Evolutionary conservation across 768 basidiomycete species (phyloP).

Genomic region (Naematelia aurantialba): DNA sequence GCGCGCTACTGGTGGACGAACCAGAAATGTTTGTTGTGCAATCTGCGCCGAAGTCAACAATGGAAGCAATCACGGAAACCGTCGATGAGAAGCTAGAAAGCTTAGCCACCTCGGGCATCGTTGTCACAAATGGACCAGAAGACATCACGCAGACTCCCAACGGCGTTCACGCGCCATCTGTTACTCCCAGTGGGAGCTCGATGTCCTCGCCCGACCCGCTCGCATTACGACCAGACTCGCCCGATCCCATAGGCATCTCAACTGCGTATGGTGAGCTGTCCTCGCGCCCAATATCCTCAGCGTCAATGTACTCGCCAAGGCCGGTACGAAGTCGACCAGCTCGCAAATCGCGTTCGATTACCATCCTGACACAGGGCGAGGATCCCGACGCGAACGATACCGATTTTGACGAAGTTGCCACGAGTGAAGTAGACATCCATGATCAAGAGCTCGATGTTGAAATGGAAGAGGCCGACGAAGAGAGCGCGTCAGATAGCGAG

Average conservation of each 20-base stretch:
- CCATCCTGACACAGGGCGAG: slow-evolving; percentile 13
- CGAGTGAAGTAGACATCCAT: slow-evolving; percentile 49
- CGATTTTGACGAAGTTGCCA: slow-evolving; percentile 37
- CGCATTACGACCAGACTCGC: neutral
- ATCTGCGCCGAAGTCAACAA: neutral
- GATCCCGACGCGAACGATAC: slow-evolving; percentile 44
- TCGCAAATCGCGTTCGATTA: slow-evolving; percentile 14
- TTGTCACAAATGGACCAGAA: neutral
- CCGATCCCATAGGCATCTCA: neutral
- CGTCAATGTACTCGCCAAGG: neutral
- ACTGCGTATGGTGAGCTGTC: neutral
- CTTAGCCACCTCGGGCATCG: neutral
- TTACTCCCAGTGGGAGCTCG: too few species aligned
- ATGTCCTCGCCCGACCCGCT: neutral
- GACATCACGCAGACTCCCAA: neutral
- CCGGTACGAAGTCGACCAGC: slow-evolving; percentile 14
- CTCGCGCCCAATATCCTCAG: neutral
- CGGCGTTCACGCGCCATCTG: too few species aligned
- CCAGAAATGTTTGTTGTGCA: neutral
- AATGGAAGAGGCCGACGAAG: slow-evolving; percentile 53
- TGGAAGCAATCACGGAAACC: neutral
- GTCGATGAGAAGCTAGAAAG: neutral
- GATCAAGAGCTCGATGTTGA: slow-evolving; percentile 52
- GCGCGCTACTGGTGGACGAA: neutral
- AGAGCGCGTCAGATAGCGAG: slow-evolving; percentile 44